Percentiles rank a stretch among this genome's conserved stretches.
These are phyloP conservation scores for Alternaria arbusti DNA, from an alignment of 2,329 filamentous ascomycete species.

Conservation along the genomic window DNA sequence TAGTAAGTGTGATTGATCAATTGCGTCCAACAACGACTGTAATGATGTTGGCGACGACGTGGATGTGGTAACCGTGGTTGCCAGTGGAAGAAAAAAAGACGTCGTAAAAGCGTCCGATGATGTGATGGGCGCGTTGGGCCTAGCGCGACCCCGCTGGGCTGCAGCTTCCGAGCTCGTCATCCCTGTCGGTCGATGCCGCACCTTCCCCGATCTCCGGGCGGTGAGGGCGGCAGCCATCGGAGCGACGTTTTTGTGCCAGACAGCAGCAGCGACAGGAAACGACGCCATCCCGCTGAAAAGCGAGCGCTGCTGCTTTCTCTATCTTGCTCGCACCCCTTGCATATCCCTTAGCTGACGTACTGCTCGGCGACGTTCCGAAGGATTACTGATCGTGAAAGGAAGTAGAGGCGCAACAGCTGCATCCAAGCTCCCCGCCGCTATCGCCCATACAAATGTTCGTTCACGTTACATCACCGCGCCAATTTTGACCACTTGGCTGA, in stretches of 20 bases:
- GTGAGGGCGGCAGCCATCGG: slow-evolving; percentile 21
- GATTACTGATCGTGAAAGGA: background rate
- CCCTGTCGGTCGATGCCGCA: slow-evolving; percentile 19
- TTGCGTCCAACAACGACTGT: background rate
- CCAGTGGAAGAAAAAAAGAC: background rate
- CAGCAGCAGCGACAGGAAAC: slow-evolving; percentile 11
- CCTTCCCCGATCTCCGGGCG: slow-evolving; percentile 18
- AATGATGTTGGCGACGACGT: background rate
- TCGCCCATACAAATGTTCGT: slow-evolving; percentile 3
- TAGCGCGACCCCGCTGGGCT: slow-evolving; percentile 20
- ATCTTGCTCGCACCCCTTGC: background rate
- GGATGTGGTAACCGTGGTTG: background rate
- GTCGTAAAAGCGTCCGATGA: slow-evolving; percentile 20
- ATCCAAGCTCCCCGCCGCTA: background rate
- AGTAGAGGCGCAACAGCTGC: slow-evolving; percentile 4
- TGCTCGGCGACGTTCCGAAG: background rate
- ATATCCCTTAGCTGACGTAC: background rate
- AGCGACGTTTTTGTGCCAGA: slow-evolving; percentile 13
- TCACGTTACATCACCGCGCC: slow-evolving; percentile 1
- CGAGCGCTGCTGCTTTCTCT: background rate
- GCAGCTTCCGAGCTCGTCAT: slow-evolving; percentile 8
- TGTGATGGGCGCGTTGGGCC: slow-evolving; percentile 7
- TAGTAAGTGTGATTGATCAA: background rate
- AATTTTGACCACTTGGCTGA: slow-evolving; percentile 1
- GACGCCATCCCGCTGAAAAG: slow-evolving; percentile 19